Base-by-base conservation (phyloP, 352 stramenopile species). In the Phytophthora sojae region DNA sequence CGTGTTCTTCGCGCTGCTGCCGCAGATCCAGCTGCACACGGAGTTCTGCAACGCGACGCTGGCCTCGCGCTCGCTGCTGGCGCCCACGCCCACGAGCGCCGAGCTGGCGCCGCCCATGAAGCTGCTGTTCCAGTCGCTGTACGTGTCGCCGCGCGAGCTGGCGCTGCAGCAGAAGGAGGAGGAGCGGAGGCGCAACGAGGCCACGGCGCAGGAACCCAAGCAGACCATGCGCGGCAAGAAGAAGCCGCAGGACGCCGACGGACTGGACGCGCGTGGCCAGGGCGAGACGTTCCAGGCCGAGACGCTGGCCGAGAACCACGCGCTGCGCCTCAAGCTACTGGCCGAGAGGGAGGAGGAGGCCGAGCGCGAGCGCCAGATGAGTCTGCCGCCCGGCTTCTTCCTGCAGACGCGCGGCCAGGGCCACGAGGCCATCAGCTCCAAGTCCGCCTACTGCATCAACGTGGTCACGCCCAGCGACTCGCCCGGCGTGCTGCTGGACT, bases 111-210 rank as follows among this genome's bases (percentile, higher is more conserved):
- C 85, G 55, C 88, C 88, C 32, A 82, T 95, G 81, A 79, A 81
- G 29, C 67, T 93, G 37, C 77, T 95, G 47, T 95, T 93, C 62
- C 84, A 91, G 62, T 95, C 86, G 71, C 75, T 95, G 6, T 95
- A 85, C 61, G 65, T 93, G 8, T 93, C 86, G 4, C 85, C 88
- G 4, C 58, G 75, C 5, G 85, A 92, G 45, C 78, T 93, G 29
- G 73, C 69, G 15, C 55, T 73, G 14, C 77, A 85, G 12, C 73
- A 85, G 56, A 84, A 85, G 52, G 73, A 82, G 14, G 60, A 82
- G 60, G 75, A 85, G 53, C 66, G 67, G 49, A 53, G 73, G 30
- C 57, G 59, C 7, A 82, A 93, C 39, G 70, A 76, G 6, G 61
- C 71, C 32, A 64, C 37, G n/a, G 68, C 52, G 4, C 57, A 60